phyloP scores from a whole-genome alignment of 441 rosid species.

The Isatis lusitanica region DNA sequence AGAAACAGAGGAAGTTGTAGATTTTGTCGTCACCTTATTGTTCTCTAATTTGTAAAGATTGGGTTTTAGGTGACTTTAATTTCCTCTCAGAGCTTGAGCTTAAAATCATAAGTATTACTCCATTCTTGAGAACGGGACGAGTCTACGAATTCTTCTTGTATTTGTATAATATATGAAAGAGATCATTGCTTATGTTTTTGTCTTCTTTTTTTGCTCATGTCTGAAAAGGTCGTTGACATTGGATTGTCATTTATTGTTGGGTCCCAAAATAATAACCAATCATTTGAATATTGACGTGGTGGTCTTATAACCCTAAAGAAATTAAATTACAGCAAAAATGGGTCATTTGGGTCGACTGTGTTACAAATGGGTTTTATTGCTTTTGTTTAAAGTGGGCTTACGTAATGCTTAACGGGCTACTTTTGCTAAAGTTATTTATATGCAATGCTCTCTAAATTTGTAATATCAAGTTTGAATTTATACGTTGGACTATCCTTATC shows the following conservation, averaged over 20 bases:
- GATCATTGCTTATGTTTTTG: not conserved
- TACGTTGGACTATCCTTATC: too few relatives aligned
- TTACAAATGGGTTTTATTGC: too few relatives aligned
- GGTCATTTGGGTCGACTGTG: too few relatives aligned
- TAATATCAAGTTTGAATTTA: too few relatives aligned
- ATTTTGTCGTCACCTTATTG: conserved; percentile 12
- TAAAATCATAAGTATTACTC: not conserved
- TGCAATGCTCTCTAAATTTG: too few relatives aligned
- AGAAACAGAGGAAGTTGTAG: not conserved
- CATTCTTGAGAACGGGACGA: conserved; percentile 21
- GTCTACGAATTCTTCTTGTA: conserved; percentile 1
- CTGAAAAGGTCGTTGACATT: not conserved
- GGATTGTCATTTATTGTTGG: not conserved
- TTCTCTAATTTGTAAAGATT: conserved; percentile 29
- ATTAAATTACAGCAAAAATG: too few relatives aligned
- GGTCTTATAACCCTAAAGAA: not conserved
- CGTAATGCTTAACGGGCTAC: not conserved
- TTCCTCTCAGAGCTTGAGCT: not conserved
- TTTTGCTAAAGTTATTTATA: not conserved
- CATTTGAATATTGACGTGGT: not conserved
- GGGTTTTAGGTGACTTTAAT: conserved; percentile 3
- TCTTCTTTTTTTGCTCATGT: not conserved
- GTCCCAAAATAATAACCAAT: not conserved
- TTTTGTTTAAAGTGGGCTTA: too few relatives aligned
- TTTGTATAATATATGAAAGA: conserved; percentile 19